Base-by-base conservation (phyloP, 2,329 filamentous ascomycete species). In the Pestalotiopsis sp. region DNA sequence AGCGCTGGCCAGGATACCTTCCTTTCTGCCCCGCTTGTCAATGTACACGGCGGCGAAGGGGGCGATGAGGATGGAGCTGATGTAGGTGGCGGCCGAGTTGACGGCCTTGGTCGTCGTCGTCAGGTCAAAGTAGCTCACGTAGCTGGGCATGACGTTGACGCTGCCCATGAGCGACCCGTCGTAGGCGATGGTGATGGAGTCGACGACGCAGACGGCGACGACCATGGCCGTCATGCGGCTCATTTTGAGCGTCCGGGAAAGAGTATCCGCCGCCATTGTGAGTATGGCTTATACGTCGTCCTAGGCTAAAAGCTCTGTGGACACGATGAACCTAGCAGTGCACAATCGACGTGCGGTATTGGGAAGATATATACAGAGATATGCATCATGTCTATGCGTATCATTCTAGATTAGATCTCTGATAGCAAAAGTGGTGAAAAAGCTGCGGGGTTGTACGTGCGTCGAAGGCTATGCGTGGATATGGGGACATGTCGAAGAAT, bases 71-170 rank as follows among this genome's bases (percentile, higher is more conserved):
- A 72, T 72, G n/a, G 70, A 72, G 17, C 77, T 76, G 2, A 78
- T 69, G 31, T 73, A 77, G 7, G 70, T 69, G 9, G 73, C 72
- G 0, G 73, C 71, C 6, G 75, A 76, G 70, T 79, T 79, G 41
- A 80, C 67, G 6, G 76, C 75, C 20, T 71, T 76, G 14, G 77
- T 79, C 4, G 77, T 73, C 0, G 77, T 80, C 9, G 69, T 75
- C n/a, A 80, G 70, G 13, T 72, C 41, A 68, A 80, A 80, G 67
- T 80, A 80, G 13, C 72, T 70, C 3, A 64, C 66, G 70, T 80
- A 81, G 2, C 72, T 71, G 12, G 76, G 73, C 75, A 81, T 74
- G n/a, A 79, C 75, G 62, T 79, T 80, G 59, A 81, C 69, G 39
- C 71, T 73, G 55, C 67, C 67, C 67, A 69, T 69, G 38, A 69